Conservation (phyloP, 163 green algal genomes). For the Chlamydomonas reinhardtii region DNA sequence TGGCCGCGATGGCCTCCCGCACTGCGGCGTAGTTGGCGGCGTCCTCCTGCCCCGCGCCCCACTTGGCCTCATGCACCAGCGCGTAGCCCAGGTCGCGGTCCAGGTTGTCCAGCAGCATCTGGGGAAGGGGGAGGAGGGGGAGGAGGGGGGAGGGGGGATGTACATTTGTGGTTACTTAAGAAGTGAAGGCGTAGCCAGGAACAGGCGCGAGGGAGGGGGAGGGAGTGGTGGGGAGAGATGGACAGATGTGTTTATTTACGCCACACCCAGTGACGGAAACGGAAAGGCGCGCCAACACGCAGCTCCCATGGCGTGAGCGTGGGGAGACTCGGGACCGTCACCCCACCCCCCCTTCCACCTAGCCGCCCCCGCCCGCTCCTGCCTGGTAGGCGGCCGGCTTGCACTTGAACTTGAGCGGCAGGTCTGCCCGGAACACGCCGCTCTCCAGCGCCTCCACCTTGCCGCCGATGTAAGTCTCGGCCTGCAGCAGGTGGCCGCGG, state of each 20-base stretch:
- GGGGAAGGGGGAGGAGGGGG: not conserved
- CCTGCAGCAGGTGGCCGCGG: slow-evolving; percentile 93
- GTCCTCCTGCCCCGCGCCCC: slow-evolving; percentile 71
- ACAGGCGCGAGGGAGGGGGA: not conserved
- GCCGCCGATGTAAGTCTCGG: slow-evolving; percentile 99
- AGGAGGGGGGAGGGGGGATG: not conserved
- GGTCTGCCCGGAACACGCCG: slow-evolving; percentile 96
- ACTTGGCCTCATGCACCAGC: slow-evolving; percentile 87
- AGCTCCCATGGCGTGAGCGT: too few relatives aligned
- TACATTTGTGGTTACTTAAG: too few relatives aligned
- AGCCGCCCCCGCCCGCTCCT: not conserved
- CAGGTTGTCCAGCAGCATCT: slow-evolving; percentile 88
- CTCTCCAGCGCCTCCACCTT: slow-evolving; percentile 96
- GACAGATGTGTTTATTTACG: too few relatives aligned
- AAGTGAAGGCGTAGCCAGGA: not conserved
- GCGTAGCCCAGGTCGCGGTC: slow-evolving; percentile 94
- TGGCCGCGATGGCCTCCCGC: slow-evolving; percentile 62
- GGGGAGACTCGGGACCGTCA: too few relatives aligned
- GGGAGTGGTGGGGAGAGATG: not conserved
- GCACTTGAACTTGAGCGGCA: slow-evolving; percentile 91
- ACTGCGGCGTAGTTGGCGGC: slow-evolving; percentile 85
- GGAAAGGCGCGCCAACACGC: too few relatives aligned
- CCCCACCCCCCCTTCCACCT: not conserved
- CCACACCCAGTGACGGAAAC: too few relatives aligned
- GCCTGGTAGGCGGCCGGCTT: slow-evolving; percentile 88